Percentiles rank a stretch among this genome's conserved stretches.
Evolutionary conservation across 192 early-diverging fungal genomes (phyloP).

Genomic region (Neocallimastix lanati): DNA sequence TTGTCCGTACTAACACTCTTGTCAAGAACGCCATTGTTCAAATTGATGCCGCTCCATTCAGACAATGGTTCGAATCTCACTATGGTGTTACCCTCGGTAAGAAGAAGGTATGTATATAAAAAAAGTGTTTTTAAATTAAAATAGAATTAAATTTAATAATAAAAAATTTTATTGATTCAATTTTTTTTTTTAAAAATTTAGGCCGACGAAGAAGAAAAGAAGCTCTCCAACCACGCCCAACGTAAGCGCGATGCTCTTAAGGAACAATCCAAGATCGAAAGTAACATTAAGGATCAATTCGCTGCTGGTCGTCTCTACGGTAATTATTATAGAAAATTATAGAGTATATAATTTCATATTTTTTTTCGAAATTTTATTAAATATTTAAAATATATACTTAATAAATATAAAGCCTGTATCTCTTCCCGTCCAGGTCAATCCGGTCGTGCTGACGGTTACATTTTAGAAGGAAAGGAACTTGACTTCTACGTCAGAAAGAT

Average conservation of each 20-base stretch:
- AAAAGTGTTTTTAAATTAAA: too few relatives aligned
- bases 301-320: slow-evolving; percentile 71
- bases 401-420: slow-evolving; percentile 78
- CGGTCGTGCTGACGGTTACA: slow-evolving; percentile 93
- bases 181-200: slow-evolving; percentile 21
- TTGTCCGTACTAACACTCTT: slow-evolving; percentile 98
- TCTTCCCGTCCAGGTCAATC: slow-evolving; percentile 94
- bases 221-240: slow-evolving; percentile 76
- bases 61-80: slow-evolving; percentile 98
- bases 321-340: neutral
- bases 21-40: slow-evolving; percentile 92
- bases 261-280: slow-evolving; percentile 65
- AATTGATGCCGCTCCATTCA: slow-evolving; percentile 97
- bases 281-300: slow-evolving; percentile 83
- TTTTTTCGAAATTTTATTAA: too few relatives aligned
- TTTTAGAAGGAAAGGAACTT: slow-evolving; percentile 98
- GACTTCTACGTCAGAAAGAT: slow-evolving; percentile 64
- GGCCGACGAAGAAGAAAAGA: slow-evolving; percentile 50
- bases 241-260: slow-evolving; percentile 76
- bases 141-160: too few relatives aligned
- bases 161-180: neutral
- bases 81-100: slow-evolving; percentile 79
- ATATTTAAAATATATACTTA: too few relatives aligned
- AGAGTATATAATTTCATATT: too few relatives aligned
- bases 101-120: slow-evolving; percentile 26